Percentiles rank a stretch among this genome's conserved stretches.
These are phyloP conservation scores for Epichloe coenophiala DNA, from an alignment of 2,329 filamentous ascomycete species.

Conservation along the genomic window DNA sequence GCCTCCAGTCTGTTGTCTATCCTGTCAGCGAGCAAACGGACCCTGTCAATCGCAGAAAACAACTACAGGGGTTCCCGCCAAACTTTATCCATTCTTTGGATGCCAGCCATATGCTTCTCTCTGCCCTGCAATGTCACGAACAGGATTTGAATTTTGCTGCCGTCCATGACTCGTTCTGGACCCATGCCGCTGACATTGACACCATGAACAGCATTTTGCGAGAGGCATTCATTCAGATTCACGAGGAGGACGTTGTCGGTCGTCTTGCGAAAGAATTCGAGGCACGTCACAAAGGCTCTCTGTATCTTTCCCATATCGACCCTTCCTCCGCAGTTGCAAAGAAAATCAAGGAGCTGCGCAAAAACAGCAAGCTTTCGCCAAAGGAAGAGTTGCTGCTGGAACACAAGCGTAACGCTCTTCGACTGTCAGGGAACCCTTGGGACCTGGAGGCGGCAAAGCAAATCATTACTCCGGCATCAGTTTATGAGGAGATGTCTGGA, in stretches of 20 bases:
- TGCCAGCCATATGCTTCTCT: constrained; percentile 95
- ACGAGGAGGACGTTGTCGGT: constrained; percentile 76
- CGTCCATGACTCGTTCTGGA: constrained; percentile 99
- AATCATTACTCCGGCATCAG: constrained; percentile 69
- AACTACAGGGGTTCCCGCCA: constrained; percentile 89
- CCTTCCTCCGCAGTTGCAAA: constrained; percentile 22
- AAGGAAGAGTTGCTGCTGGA: constrained; percentile 61
- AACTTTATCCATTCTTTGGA: constrained; percentile 98
- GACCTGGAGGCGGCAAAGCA: constrained; percentile 51
- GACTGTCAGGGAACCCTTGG: constrained; percentile 54
- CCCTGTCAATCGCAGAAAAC: constrained; percentile 72
- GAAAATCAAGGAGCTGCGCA: constrained; percentile 30
- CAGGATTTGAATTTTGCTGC: constrained; percentile 75
- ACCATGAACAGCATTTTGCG: constrained; percentile 71
- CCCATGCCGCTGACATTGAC: constrained; percentile 76
- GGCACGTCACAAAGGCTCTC: constrained; percentile 61
- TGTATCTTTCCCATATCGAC: constrained; percentile 59
- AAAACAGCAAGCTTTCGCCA: constrained; percentile 21
- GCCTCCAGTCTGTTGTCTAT: constrained; percentile 64
- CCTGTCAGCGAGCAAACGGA: constrained; percentile 52
- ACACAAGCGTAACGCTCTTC: constrained; percentile 50
- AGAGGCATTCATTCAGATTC: constrained; percentile 84
- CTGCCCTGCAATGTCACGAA: constrained; percentile 69
- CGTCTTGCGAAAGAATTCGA: constrained; percentile 70
- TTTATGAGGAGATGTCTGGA: constrained; percentile 50